These are phyloP conservation scores for Echites panduratus DNA, from an alignment of 257 asterid genomes.

Conservation along the genomic window DNA sequence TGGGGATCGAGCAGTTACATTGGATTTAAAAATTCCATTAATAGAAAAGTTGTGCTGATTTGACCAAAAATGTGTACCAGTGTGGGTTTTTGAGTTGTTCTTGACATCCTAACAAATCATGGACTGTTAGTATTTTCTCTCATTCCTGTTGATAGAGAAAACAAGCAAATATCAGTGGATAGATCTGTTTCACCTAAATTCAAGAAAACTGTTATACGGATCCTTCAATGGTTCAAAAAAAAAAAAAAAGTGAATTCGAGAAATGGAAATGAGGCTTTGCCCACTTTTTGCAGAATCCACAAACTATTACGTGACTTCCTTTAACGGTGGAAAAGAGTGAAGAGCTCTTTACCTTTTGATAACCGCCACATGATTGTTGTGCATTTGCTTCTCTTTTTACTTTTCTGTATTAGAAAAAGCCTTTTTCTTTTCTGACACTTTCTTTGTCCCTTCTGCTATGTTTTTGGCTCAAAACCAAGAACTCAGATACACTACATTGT, in stretches of 20 bases:
- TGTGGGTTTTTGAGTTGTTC: too few species aligned
- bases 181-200: neutral
- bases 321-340: slow-evolving; percentile 3
- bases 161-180: neutral
- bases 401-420: slow-evolving; percentile 29
- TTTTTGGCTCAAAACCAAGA: slow-evolving; percentile 10
- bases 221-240: neutral
- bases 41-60: too few species aligned
- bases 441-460: slow-evolving; percentile 39
- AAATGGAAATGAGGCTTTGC: neutral
- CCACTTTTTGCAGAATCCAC: slow-evolving; percentile 21
- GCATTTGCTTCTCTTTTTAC: slow-evolving; percentile 46
- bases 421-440: slow-evolving; percentile 19
- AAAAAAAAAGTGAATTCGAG: neutral
- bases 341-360: slow-evolving; percentile 32
- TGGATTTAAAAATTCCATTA: too few species aligned
- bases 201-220: neutral
- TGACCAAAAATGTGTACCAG: too few species aligned
- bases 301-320: slow-evolving; percentile 33
- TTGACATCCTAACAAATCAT: too few species aligned
- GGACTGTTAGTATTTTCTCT: too few species aligned
- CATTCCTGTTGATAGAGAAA: neutral
- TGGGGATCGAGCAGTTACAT: too few species aligned
- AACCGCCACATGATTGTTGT: slow-evolving; percentile 79
- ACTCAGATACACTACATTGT: slow-evolving; percentile 15